Base-by-base conservation (phyloP, 2,329 filamentous ascomycete genomes). In the Penicillium sp. region DNA sequence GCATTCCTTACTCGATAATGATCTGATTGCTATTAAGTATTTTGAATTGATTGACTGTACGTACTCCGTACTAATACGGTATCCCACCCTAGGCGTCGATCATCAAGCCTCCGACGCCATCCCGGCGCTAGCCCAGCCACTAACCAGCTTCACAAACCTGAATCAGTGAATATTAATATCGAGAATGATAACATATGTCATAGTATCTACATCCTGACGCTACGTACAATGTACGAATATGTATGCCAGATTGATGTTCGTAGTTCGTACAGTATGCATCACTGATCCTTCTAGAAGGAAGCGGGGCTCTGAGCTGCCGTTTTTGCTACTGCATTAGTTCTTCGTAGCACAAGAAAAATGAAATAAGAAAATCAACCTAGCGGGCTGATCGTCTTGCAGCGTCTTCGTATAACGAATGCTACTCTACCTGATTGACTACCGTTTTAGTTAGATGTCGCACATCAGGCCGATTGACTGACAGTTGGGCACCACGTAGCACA, bases 251-350 rank as follows among this genome's bases (percentile, higher is more conserved):
- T n/a, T n/a, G n/a, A n/a, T n/a, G n/a, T n/a, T n/a, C n/a, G n/a
- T n/a, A n/a, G n/a, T n/a, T n/a, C n/a, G n/a, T n/a, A n/a, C n/a
- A n/a, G n/a, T n/a, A n/a, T n/a, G n/a, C n/a, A n/a, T n/a, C n/a
- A n/a, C n/a, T 40, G 26, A 53, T 21, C 14, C 33, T 53, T 57
- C 49, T 45, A 53, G 55, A 57, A 57, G 24, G 21, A 42, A 33
- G 33, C 26, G 52, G 42, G 51, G 33, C 51, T 28, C 24, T 35
- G 23, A n/a, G n/a, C n/a, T n/a, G n/a, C n/a, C n/a, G n/a, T n/a
- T n/a, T n/a, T n/a, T n/a, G n/a, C n/a, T n/a, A n/a, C n/a, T n/a
- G n/a, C n/a, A n/a, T n/a, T n/a, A n/a, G 28, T 12, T 33, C 28
- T 33, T 33, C 28, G 28, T 33, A 33, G 6, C 28, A 33, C 28